These are phyloP conservation scores for Fomitopsis betulina DNA, from an alignment of 1,284 basidiomycete species.

Conservation along the genomic window DNA sequence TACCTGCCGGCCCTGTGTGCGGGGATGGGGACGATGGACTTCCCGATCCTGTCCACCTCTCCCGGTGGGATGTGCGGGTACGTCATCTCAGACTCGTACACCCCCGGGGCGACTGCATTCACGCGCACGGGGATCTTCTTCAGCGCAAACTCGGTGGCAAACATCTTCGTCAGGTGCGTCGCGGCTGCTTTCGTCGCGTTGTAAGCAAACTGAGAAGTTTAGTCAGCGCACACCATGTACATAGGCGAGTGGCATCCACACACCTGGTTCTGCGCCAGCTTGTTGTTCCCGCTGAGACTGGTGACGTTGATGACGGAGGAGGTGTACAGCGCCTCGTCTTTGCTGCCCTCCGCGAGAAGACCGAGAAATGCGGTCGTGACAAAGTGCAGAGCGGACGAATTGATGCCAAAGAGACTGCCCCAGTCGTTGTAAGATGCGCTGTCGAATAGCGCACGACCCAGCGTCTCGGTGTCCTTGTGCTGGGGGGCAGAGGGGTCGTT, in stretches of 20 bases:
- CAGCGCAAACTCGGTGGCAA: constrained; percentile 70
- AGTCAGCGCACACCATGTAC: not conserved
- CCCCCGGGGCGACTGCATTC: constrained; percentile 69
- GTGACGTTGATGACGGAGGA: constrained; percentile 73
- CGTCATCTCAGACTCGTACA: constrained; percentile 76
- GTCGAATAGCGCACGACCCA: constrained; percentile 63
- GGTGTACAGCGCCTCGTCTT: constrained; percentile 49
- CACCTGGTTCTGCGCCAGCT: constrained; percentile 71
- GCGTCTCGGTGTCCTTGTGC: constrained; percentile 52
- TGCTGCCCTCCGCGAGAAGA: constrained; percentile 64
- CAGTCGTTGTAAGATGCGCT: constrained; percentile 61
- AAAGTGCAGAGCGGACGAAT: constrained; percentile 72
- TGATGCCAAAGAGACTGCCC: constrained; percentile 56
- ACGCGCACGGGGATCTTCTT: constrained; percentile 66
- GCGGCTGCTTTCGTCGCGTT: constrained; percentile 76
- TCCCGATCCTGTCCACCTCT: constrained; percentile 38
- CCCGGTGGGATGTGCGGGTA: constrained; percentile 38
- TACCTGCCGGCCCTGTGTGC: constrained; percentile 35
- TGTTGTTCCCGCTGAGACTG: constrained; percentile 66
- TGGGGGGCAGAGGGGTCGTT: constrained; percentile 51
- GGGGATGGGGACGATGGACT: constrained; percentile 55
- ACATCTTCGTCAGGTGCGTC: constrained; percentile 68
- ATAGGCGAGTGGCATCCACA: not conserved
- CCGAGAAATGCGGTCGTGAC: constrained; percentile 73
- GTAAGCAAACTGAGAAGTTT: constrained; percentile 58